Evolutionary conservation across 148 eudicot species (phyloP).

Genomic region (Bassia scoparia): DNA sequence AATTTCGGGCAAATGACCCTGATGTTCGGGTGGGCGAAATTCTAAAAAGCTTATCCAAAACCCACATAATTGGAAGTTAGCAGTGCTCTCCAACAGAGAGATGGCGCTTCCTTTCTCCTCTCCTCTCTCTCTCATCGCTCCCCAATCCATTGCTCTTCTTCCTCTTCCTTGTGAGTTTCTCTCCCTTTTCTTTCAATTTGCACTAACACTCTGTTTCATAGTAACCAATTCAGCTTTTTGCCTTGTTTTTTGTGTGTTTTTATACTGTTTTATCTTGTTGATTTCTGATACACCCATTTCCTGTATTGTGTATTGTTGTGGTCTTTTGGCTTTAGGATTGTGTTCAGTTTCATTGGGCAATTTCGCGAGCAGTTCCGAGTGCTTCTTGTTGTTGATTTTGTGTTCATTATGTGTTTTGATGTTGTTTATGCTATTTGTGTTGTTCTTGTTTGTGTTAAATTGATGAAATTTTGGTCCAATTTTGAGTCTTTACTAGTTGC

Average conservation of each 20-base stretch:
- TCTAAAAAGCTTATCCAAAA: constrained; percentile 24
- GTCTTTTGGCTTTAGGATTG: not conserved
- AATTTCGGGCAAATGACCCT: too few species aligned
- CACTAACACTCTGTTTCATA: not conserved
- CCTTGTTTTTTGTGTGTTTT: not conserved
- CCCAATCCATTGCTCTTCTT: constrained; percentile 16
- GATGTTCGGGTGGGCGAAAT: too few species aligned
- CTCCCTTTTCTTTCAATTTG: not conserved
- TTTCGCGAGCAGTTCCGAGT: constrained; percentile 27
- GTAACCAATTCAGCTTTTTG: not conserved
- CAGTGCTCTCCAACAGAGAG: not conserved
- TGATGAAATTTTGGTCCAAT: not conserved
- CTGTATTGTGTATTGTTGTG: not conserved
- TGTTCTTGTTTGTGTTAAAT: not conserved
- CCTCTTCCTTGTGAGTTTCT: constrained; percentile 13
- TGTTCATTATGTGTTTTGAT: too few species aligned
- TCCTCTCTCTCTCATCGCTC: constrained; percentile 21
- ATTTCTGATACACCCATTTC: constrained; percentile 6
- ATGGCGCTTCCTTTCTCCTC: constrained; percentile 30
- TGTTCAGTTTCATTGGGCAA: constrained; percentile 15
- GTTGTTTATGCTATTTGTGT: not conserved
- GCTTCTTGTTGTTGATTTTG: constrained; percentile 10
- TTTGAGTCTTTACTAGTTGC: not conserved
- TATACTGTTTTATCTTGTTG: not conserved
- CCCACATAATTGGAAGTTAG: not conserved